Conservation (phyloP, 371 early-diverging fungal species). For the Mucor irregularis region DNA sequence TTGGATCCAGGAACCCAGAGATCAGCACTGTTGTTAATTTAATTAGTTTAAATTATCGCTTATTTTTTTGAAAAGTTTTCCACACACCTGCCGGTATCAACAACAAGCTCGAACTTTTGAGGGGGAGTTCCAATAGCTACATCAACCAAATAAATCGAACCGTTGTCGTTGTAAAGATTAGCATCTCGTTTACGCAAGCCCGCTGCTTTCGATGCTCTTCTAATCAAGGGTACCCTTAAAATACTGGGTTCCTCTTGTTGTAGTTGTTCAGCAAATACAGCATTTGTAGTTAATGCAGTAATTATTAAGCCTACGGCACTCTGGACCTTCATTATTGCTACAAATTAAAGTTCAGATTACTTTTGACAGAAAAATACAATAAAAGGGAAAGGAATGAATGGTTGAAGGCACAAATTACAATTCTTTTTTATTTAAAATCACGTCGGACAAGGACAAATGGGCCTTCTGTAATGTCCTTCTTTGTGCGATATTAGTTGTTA, state of each 20-base stretch:
- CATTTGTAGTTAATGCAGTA: background rate
- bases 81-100: conserved; percentile 44
- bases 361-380: too few species aligned
- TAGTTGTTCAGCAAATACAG: background rate
- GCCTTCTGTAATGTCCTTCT: too few species aligned
- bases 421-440: too few species aligned
- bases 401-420: too few species aligned
- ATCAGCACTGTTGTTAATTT: conserved; percentile 29
- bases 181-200: conserved; percentile 1
- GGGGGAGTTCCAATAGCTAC: conserved; percentile 40
- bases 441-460: too few species aligned
- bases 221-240: conserved; percentile 7
- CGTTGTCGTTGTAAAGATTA: conserved; percentile 24
- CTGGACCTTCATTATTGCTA: background rate
- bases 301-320: background rate
- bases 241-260: background rate
- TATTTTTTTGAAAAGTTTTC: background rate
- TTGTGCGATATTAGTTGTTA: background rate
- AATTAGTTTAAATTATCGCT: background rate
- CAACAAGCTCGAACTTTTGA: conserved; percentile 29
- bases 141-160: conserved; percentile 23
- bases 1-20: conserved; percentile 37
- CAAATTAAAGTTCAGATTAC: too few species aligned
- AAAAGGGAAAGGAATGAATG: too few species aligned
- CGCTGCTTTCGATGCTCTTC: background rate